These are phyloP conservation scores for Ceratobasidium theobromae DNA, from an alignment of 1,284 basidiomycete genomes.

Conservation along the genomic window DNA sequence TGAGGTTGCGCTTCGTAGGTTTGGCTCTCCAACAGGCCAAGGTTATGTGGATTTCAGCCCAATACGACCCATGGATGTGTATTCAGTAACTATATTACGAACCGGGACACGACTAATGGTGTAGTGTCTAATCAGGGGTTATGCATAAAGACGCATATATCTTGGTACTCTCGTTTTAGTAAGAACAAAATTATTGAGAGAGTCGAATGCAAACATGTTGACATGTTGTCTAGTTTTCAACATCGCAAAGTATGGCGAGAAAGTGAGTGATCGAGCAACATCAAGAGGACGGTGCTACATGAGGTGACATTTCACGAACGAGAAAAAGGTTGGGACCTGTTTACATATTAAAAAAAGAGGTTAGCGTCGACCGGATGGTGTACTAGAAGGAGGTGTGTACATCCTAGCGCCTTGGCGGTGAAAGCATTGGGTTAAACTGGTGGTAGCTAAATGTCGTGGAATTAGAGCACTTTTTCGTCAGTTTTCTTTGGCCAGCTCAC, in stretches of 20 bases:
- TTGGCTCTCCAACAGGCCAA: too few relatives aligned
- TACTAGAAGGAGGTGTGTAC: slow-evolving; percentile 43
- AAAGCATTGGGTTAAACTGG: slow-evolving; percentile 62
- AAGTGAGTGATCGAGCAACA: not conserved
- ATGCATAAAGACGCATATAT: not conserved
- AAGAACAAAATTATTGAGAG: not conserved
- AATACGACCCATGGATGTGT: too few relatives aligned
- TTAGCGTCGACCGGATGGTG: slow-evolving; percentile 30
- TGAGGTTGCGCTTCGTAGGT: too few relatives aligned
- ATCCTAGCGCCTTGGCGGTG: slow-evolving; percentile 76
- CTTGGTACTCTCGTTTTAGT: not conserved
- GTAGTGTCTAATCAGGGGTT: not conserved
- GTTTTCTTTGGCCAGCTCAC: slow-evolving; percentile 52
- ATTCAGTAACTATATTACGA: too few relatives aligned
- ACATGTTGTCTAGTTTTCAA: not conserved
- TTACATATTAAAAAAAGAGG: slow-evolving; percentile 25
- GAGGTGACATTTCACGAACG: slow-evolving; percentile 11
- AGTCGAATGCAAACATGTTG: not conserved
- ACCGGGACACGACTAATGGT: too few relatives aligned
- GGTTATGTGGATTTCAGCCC: too few relatives aligned
- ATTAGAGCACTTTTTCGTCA: slow-evolving; percentile 3
- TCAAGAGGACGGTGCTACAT: slow-evolving; percentile 13
- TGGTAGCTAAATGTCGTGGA: slow-evolving; percentile 40
- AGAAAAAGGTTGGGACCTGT: slow-evolving; percentile 31
- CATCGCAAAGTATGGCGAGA: not conserved